These are phyloP conservation scores for Ganoderma lucidum DNA, from an alignment of 1,284 basidiomycete species.

Conservation along the genomic window DNA sequence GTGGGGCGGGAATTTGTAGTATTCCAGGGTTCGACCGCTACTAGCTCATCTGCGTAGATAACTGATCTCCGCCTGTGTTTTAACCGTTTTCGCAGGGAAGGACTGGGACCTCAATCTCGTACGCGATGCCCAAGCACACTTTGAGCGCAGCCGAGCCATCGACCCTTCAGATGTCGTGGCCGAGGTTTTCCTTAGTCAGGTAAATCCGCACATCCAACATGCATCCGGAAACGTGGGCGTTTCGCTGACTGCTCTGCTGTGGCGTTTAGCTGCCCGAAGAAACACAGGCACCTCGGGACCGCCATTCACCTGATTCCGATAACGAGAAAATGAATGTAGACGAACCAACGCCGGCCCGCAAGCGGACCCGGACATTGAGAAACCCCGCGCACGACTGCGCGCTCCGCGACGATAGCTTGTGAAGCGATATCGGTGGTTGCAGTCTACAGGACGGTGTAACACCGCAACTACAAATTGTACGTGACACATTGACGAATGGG, in stretches of 20 bases:
- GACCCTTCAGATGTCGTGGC: slow-evolving; percentile 67
- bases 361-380: slow-evolving; percentile 38
- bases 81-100: slow-evolving; percentile 13
- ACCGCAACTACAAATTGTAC: slow-evolving; percentile 3
- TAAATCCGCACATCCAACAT: slow-evolving; percentile 37
- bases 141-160: slow-evolving; percentile 66
- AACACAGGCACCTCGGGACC: slow-evolving; percentile 22
- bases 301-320: slow-evolving; percentile 47
- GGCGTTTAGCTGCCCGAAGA: slow-evolving; percentile 33
- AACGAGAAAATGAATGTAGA: slow-evolving; percentile 50
- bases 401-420: not conserved
- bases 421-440: not conserved
- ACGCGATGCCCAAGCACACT: slow-evolving; percentile 67
- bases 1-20: not conserved
- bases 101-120: slow-evolving; percentile 49
- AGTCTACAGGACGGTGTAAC: slow-evolving; percentile 7
- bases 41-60: slow-evolving; percentile 31
- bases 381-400: slow-evolving; percentile 11
- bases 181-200: slow-evolving; percentile 60
- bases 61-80: slow-evolving; percentile 1
- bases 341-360: slow-evolving; percentile 35
- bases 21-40: not conserved
- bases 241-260: slow-evolving; percentile 14
- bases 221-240: slow-evolving; percentile 5
- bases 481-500: slow-evolving; percentile 7